These are phyloP conservation scores for Botrytis elliptica DNA, from an alignment of 2,329 filamentous ascomycete species.

Conservation along the genomic window DNA sequence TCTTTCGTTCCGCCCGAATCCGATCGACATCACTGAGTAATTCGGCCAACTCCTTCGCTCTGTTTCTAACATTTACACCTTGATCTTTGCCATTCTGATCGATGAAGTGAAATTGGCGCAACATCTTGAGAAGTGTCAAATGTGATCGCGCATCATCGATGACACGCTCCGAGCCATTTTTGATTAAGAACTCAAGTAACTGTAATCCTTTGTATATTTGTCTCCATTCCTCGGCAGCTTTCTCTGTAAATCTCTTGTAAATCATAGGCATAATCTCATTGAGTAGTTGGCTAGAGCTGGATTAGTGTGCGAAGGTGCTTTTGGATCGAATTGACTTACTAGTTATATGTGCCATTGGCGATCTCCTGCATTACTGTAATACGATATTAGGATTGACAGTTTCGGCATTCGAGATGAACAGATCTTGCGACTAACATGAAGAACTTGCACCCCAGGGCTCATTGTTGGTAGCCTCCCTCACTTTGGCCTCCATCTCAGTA, in stretches of 20 bases:
- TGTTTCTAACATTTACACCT: slow-evolving; percentile 94
- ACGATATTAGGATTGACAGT: slow-evolving; percentile 8
- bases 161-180: slow-evolving; percentile 95
- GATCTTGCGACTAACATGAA: slow-evolving; percentile 21
- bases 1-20: slow-evolving; percentile 81
- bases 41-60: slow-evolving; percentile 92
- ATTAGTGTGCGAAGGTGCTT: slow-evolving; percentile 22
- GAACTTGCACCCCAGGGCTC: slow-evolving; percentile 74
- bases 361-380: slow-evolving; percentile 81
- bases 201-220: slow-evolving; percentile 99
- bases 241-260: slow-evolving; percentile 98
- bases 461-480: slow-evolving; percentile 97
- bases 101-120: slow-evolving; percentile 97
- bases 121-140: slow-evolving; percentile 94
- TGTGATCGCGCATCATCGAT: slow-evolving; percentile 96
- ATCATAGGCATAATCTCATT: slow-evolving; percentile 99
- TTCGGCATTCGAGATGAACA: not conserved
- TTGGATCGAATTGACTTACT: slow-evolving; percentile 68
- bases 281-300: slow-evolving; percentile 71
- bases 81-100: slow-evolving; percentile 97
- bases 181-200: slow-evolving; percentile 93
- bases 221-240: slow-evolving; percentile 96
- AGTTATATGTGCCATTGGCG: slow-evolving; percentile 95
- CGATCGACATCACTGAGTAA: slow-evolving; percentile 89
- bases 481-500: slow-evolving; percentile 73